Evolutionary conservation across 805 yeast genomes (phyloP), one percentile per base, ranked within the genome.

Genomic region (Candida michaelii): DNA sequence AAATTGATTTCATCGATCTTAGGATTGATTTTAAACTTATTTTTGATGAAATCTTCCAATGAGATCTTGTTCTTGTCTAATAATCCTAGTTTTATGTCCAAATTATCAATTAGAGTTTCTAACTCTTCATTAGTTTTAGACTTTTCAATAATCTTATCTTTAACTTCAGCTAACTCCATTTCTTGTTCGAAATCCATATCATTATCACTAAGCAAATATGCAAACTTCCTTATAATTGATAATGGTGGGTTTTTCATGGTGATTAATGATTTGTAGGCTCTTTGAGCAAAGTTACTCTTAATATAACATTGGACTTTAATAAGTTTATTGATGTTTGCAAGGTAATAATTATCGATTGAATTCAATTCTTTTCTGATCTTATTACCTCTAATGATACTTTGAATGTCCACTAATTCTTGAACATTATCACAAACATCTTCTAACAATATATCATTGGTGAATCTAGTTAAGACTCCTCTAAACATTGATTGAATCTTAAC

Each of bases 21-120:
- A 27, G 39, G 47, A 39, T 49, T 40, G 3, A 50, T 42, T 46
- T 65, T 56, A 46, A 55, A 60, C 35, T 68, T 66, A 43, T 64
- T 66, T 43, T 66, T 67, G 64, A 65, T 73, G 69, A 87, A 69
- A 48, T 87, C 93, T 50, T 86, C 93, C 15, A 89, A 60, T 1
- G 90, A 75, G 46, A 89, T 82, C 54, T 84, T 85, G 64, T 86
- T 89, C 55, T 82, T 86, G 50, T 84, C 87, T 32, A 93, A 66
- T 33, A 89, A 66, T 5, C 88, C 84, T 45, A 87, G 77, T 56
- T 89, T 89, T 47, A 85, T 77, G 49, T 89, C 89, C 47, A 89
- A 70, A 53, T 85, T 83, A 46, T 85, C 84, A 44, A 90, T 79
- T 45, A 81, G 83, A 39, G 75, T 76, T 61, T 90, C 95, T 52